These are phyloP conservation scores for Nitzschia sp. DNA, from an alignment of 108 stramenopile species.

Conservation along the genomic window DNA sequence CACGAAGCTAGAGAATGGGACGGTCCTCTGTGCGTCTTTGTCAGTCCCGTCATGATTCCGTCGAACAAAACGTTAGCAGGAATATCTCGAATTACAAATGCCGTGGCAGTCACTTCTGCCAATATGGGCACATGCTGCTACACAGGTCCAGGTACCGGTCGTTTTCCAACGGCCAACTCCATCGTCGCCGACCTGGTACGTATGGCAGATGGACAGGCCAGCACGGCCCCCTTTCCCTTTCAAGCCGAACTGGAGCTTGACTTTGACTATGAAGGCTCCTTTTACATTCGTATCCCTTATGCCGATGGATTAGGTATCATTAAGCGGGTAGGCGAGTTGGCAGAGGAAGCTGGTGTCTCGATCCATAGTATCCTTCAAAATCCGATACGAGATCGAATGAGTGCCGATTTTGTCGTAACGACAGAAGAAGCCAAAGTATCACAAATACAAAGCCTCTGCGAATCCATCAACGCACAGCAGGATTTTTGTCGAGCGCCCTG, in stretches of 20 bases:
- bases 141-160: conserved; percentile 88
- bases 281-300: conserved; percentile 89
- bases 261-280: conserved; percentile 65
- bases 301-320: conserved; percentile 82
- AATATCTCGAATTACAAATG: conserved; percentile 73
- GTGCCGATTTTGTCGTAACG: conserved; percentile 82
- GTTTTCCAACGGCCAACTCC: conserved; percentile 95
- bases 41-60: conserved; percentile 82
- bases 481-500: conserved; percentile 57
- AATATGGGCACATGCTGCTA: conserved; percentile 79
- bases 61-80: conserved; percentile 60
- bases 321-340: conserved; percentile 73
- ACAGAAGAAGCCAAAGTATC: conserved; percentile 67
- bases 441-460: conserved; percentile 57
- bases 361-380: conserved; percentile 85
- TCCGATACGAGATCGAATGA: conserved; percentile 72
- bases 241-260: conserved; percentile 55
- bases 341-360: conserved; percentile 76
- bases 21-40: conserved; percentile 76
- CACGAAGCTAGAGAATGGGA: conserved; percentile 61
- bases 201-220: conserved; percentile 51
- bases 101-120: conserved; percentile 66
- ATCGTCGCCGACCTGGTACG: conserved; percentile 89
- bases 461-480: conserved; percentile 47
- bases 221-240: conserved; percentile 34